These are phyloP conservation scores for Cercospora janseana DNA, from an alignment of 2,329 filamentous ascomycete species.

Conservation along the genomic window DNA sequence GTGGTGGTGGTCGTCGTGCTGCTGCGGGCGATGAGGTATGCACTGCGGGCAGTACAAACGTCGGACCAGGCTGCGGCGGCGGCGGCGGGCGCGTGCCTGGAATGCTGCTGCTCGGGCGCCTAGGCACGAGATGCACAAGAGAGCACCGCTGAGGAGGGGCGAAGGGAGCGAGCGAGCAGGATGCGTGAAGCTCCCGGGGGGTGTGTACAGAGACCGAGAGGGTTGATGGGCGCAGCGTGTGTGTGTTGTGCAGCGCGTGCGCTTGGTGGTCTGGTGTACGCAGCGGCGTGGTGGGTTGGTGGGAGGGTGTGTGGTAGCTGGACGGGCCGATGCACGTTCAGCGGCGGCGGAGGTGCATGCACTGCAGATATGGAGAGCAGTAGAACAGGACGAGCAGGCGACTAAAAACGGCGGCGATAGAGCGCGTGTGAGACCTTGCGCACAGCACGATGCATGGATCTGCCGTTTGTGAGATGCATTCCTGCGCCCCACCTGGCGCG, in stretches of 20 bases:
- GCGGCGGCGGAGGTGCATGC: no score
- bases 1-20: background rate
- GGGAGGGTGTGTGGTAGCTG: background rate
- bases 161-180: no score
- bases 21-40: background rate
- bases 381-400: no score
- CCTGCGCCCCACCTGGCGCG: background rate
- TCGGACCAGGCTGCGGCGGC: background rate
- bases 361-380: no score
- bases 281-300: background rate
- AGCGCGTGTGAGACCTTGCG: no score
- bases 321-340: no score
- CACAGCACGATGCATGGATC: no score
- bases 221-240: background rate
- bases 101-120: slow-evolving; percentile 16
- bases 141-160: slow-evolving; percentile 5
- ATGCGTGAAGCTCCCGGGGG: slow-evolving; percentile 9
- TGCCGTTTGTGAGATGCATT: slow-evolving; percentile 2
- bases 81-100: slow-evolving; percentile 15
- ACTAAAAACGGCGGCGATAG: no score
- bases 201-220: background rate
- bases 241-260: no score
- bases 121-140: slow-evolving; percentile 8
- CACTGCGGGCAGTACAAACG: no score
- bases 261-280: background rate